Percentiles rank a stretch among this genome's conserved stretches.
These are phyloP conservation scores for Trypanosoma vivax DNA, from an alignment of 208 protist genomes.

Conservation along the genomic window DNA sequence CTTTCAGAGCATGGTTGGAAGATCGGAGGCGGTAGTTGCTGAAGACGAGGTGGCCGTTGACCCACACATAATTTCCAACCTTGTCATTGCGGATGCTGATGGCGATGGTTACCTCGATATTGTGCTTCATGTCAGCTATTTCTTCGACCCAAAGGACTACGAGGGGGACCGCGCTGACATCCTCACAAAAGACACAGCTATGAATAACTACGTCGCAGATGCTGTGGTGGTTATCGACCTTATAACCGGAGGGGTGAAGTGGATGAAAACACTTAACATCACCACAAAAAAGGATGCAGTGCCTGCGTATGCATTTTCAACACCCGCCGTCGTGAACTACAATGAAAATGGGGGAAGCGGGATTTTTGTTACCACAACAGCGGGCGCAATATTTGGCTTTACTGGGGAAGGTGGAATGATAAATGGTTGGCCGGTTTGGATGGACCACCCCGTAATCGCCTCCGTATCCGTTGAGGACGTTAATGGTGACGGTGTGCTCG, in stretches of 20 bases:
- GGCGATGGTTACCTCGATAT: conserved; percentile 78
- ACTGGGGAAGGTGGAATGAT: conserved; percentile 33
- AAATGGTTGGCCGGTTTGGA: conserved; percentile 55
- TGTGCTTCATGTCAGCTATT: conserved; percentile 89
- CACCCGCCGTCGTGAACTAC: conserved; percentile 76
- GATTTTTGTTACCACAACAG: conserved; percentile 67
- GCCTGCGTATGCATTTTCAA: conserved; percentile 62
- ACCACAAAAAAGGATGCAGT: conserved; percentile 46
- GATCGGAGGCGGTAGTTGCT: conserved; percentile 12
- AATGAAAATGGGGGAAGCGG: conserved; percentile 53
- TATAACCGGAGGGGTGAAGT: conserved; percentile 73
- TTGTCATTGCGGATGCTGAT: conserved; percentile 82
- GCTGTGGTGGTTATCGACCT: conserved; percentile 83
- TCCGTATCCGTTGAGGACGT: conserved; percentile 76
- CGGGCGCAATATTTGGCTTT: conserved; percentile 74
- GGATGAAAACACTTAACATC: conserved; percentile 77
- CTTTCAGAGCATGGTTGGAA: conserved; percentile 25
- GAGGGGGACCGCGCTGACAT: conserved; percentile 13
- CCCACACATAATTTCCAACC: conserved; percentile 83
- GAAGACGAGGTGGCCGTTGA: conserved; percentile 77
- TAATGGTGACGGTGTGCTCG: conserved; percentile 68
- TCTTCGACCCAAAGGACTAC: conserved; percentile 59
- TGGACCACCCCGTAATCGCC: conserved; percentile 66
- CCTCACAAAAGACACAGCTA: conserved; percentile 32
- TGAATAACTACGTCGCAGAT: conserved; percentile 81